Evolutionary conservation across 257 asterid genomes (phyloP).

Genomic region (Nyctanthes arbortristis): DNA sequence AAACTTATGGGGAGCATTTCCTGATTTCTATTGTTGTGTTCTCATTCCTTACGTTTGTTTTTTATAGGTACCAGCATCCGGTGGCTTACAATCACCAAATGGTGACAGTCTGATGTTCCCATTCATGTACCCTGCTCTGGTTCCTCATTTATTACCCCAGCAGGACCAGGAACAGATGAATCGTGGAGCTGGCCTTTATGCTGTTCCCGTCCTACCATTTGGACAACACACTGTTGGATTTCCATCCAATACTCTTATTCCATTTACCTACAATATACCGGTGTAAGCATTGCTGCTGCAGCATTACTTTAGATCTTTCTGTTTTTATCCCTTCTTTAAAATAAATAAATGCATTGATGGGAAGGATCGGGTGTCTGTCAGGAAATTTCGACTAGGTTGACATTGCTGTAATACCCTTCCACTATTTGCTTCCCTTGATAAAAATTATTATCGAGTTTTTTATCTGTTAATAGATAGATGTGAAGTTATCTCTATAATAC

Average conservation of each 20-base stretch:
- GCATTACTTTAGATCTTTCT: background rate
- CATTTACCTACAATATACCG: constrained; percentile 80
- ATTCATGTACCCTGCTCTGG: constrained; percentile 39
- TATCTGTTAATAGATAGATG: background rate
- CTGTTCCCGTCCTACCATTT: constrained; percentile 65
- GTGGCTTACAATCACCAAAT: constrained; percentile 42
- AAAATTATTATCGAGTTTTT: no score
- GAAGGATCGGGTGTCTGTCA: no score
- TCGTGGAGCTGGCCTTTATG: constrained; percentile 90
- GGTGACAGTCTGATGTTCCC: constrained; percentile 36
- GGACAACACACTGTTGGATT: constrained; percentile 61
- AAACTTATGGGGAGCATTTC: no score
- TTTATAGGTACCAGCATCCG: constrained; percentile 34
- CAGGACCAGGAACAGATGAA: constrained; percentile 63
- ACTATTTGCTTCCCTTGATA: no score
- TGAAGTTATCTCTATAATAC: background rate
- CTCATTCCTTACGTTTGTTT: constrained; percentile 22
- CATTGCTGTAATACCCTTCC: no score
- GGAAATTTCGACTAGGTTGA: no score
- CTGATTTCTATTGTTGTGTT: constrained; percentile 12
- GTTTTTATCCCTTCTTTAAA: background rate
- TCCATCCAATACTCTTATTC: constrained; percentile 63
- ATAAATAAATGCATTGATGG: no score
- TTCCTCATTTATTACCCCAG: constrained; percentile 41
- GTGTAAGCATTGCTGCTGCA: constrained; percentile 53